Evolutionary conservation across 192 early-diverging fungal species (phyloP).

Genomic region (Umbelopsis sp.): DNA sequence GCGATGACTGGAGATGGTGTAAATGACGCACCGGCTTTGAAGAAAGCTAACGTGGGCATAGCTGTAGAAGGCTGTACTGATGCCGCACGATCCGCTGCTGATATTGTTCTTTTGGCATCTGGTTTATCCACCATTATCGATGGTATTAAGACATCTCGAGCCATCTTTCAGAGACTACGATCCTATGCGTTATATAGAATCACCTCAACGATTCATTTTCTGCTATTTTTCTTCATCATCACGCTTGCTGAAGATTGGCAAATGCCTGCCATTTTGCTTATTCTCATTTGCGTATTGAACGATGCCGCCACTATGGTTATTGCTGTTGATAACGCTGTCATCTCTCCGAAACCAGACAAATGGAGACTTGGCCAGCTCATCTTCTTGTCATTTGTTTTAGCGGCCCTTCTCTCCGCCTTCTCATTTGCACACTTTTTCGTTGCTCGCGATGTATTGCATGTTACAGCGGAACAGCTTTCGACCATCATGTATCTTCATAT

Average conservation of each 20-base stretch:
- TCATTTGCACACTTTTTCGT: conserved; percentile 73
- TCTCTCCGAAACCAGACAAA: conserved; percentile 70
- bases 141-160: conserved; percentile 68
- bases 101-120: conserved; percentile 70
- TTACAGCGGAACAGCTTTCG: conserved; percentile 39
- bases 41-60: conserved; percentile 82
- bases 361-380: conserved; percentile 74
- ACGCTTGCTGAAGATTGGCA: conserved; percentile 65
- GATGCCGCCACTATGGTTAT: conserved; percentile 74
- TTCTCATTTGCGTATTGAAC: conserved; percentile 74
- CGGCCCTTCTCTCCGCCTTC: conserved; percentile 54
- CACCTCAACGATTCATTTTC: conserved; percentile 77
- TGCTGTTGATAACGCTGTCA: conserved; percentile 71
- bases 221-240: conserved; percentile 79
- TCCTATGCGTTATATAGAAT: conserved; percentile 76
- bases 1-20: conserved; percentile 87
- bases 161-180: conserved; percentile 76
- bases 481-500: conserved; percentile 80
- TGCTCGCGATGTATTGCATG: conserved; percentile 43
- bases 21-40: conserved; percentile 82
- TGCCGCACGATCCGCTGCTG: conserved; percentile 76
- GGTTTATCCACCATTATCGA: conserved; percentile 78
- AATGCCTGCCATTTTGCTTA: conserved; percentile 65
- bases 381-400: conserved; percentile 66
- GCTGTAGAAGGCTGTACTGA: conserved; percentile 79